Conservation (phyloP, 805 yeast species). For the Metschnikowia reukaufii region DNA sequence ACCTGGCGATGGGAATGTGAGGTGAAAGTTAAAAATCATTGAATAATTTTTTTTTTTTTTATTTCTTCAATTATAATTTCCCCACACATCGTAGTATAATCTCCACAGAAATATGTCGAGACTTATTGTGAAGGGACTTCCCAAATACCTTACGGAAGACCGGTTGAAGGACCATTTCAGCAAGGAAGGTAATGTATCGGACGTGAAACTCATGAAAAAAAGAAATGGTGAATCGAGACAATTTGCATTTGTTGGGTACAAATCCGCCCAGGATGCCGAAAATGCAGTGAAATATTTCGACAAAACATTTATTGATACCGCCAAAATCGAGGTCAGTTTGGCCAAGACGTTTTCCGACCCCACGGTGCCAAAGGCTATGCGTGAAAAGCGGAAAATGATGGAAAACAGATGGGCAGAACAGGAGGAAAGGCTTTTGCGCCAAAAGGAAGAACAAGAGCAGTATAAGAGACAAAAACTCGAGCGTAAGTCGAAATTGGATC, state of each 20-base stretch:
- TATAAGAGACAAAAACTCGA: conserved; percentile 40
- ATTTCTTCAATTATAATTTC: too few relatives aligned
- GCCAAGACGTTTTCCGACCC: conserved; percentile 91
- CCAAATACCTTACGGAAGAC: conserved; percentile 73
- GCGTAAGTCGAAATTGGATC: conserved; percentile 46
- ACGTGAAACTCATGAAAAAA: conserved; percentile 80
- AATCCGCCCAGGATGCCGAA: conserved; percentile 69
- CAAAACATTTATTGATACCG: conserved; percentile 77
- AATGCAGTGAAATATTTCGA: conserved; percentile 75
- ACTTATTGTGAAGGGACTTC: conserved; percentile 87
- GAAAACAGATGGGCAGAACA: conserved; percentile 44
- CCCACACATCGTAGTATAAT: too few relatives aligned
- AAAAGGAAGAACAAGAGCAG: conserved; percentile 39
- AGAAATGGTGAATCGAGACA: conserved; percentile 84
- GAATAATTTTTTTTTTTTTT: too few relatives aligned
- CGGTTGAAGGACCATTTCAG: conserved; percentile 66
- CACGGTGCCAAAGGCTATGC: conserved; percentile 62
- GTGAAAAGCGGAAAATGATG: conserved; percentile 35
- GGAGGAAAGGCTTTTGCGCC: conserved; percentile 43
- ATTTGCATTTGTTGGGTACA: conserved; percentile 91
- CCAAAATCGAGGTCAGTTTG: conserved; percentile 70
- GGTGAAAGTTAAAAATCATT: not conserved
- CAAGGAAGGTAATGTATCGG: conserved; percentile 69
- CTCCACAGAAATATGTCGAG: conserved; percentile 79
- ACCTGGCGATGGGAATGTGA: not conserved